Base-by-base conservation (phyloP, 75 land plant genomes). In the Pinus tabuliformis region DNA sequence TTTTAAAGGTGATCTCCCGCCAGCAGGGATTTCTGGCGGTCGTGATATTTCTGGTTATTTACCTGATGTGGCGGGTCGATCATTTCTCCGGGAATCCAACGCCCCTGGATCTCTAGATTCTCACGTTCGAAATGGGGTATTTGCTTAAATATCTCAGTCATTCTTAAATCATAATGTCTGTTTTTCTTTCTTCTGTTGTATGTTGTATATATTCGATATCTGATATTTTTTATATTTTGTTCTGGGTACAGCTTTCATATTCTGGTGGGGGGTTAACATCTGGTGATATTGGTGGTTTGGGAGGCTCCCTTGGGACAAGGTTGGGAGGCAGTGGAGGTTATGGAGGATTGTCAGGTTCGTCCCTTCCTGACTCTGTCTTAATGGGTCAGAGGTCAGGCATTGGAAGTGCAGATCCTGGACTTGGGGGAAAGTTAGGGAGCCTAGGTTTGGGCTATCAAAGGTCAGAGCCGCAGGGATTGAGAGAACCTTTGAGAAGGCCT, bases 401-500 rank as follows among this genome's bases (percentile, higher is more conserved):
- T 68, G 21, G 22, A 39, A 68, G 21, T 3, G 12, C n/a, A 13
- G 72, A 68, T 68, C 22, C 52, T n/a, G 68, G 68, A 17, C 36
- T 5, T 36, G 68, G 68, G 42, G 68, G 39, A 17, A 64, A 64
- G 68, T 6, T 18, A 1, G 68, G 42, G 42, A 37, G 42, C 36
- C 6, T 64, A 33, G 68, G 68, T 6, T 18, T 42, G 49, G 42
- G 52, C 72, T 68, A 68, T 68, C 72, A 68, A 68, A 68, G 72
- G 13, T 21, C 72, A 36, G 72, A 68, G 1, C n/a, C 52, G 0
- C 72, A 68, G 49, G 54, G 22, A 7, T 12, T 68, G 54, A 68
- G 72, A 22, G 72, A 68, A 0, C 49, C 72, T n/a, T 58, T 56
- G 2, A 80, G 86, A 42, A 62, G 85, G 37, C 79, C 81, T 37